A percentile compares a stretch with the other conserved stretches of the same genome.
Conservation (phyloP, 106 monocot genomes). For the Dendrobium huoshanense region DNA sequence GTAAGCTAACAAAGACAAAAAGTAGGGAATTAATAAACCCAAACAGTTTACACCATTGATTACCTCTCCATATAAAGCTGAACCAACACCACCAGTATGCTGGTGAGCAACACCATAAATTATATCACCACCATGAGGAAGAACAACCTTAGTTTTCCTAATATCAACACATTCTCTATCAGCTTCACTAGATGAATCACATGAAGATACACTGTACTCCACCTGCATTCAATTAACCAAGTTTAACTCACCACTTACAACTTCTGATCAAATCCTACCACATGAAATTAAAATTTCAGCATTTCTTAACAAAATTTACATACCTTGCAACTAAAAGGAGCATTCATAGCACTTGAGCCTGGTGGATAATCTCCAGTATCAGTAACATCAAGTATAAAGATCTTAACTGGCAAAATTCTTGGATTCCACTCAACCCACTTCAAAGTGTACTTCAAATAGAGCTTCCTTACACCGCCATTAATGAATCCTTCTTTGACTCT, state of each 20-base stretch:
- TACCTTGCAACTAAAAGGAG: conserved; percentile 44
- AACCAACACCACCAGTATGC: conserved; percentile 57
- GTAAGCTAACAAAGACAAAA: too few species aligned
- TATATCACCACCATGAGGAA: conserved; percentile 68
- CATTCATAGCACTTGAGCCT: not conserved
- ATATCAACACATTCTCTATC: conserved; percentile 37
- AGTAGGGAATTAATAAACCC: too few species aligned
- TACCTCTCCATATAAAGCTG: conserved; percentile 66
- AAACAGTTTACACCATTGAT: not conserved
- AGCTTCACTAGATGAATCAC: conserved; percentile 11
- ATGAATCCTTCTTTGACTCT: conserved; percentile 24
- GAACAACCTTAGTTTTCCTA: conserved; percentile 23
- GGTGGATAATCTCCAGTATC: conserved; percentile 7
- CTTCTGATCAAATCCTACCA: not conserved
- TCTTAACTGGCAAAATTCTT: conserved; percentile 53
- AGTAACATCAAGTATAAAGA: conserved; percentile 79
- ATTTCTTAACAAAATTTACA: not conserved
- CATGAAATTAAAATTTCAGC: not conserved
- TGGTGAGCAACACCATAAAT: conserved; percentile 78
- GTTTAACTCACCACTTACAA: not conserved
- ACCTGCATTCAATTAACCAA: conserved; percentile 28
- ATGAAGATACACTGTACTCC: conserved; percentile 53
- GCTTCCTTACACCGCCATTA: conserved; percentile 22
- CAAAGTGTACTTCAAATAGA: conserved; percentile 65
- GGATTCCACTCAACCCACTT: conserved; percentile 64